phyloP scores from a whole-genome alignment of 768 basidiomycete genomes.

The Royoungia palumana region DNA sequence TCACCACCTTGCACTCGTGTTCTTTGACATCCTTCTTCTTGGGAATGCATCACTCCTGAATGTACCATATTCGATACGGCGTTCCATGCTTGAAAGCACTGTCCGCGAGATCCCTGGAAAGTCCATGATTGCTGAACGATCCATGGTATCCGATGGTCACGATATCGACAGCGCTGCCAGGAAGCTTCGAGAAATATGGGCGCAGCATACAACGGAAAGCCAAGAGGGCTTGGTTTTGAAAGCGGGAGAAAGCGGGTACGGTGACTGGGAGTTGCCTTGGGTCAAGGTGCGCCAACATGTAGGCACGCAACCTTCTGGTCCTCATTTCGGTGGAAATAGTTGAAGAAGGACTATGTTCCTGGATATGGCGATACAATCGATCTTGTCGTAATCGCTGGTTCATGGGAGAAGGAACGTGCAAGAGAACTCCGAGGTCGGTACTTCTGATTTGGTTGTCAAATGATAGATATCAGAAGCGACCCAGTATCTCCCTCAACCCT shows the following conservation, averaged over 20 bases:
- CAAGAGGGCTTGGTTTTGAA: conserved; percentile 81
- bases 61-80: conserved; percentile 55
- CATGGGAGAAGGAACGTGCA: conserved; percentile 78
- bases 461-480: not conserved
- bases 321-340: conserved; percentile 25
- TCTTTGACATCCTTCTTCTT: conserved; percentile 81
- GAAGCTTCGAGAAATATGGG: conserved; percentile 45
- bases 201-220: conserved; percentile 45
- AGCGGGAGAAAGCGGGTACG: conserved; percentile 64
- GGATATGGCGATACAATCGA: conserved; percentile 81
- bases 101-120: conserved; percentile 55
- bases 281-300: conserved; percentile 52
- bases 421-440: conserved; percentile 67
- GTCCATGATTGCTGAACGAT: conserved; percentile 60
- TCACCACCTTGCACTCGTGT: conserved; percentile 74
- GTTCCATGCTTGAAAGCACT: conserved; percentile 56
- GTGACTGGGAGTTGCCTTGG: conserved; percentile 66
- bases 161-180: conserved; percentile 16
- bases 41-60: conserved; percentile 58
- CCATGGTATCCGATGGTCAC: conserved; percentile 34
- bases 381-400: conserved; percentile 70
- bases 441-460: not conserved
- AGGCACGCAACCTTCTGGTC: conserved; percentile 10
- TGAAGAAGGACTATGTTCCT: conserved; percentile 87
- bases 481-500: conserved; percentile 66